phyloP scores from a whole-genome alignment of 495 filamentous ascomycete species.

The Daldinia decipiens region DNA sequence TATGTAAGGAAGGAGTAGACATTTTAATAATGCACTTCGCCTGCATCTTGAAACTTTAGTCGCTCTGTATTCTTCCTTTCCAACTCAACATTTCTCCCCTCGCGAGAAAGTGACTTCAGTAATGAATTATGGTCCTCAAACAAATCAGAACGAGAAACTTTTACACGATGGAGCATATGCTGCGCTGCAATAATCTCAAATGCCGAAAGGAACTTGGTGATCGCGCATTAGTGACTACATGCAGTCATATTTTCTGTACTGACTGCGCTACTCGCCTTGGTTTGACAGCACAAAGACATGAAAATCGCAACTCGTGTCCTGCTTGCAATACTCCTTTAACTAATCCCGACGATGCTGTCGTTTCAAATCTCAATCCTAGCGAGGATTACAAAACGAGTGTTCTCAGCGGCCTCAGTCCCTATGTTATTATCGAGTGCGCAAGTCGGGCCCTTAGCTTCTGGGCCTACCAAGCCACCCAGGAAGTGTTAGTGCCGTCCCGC shows the following conservation, averaged over 20 bases:
- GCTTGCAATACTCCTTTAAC: conserved; percentile 78
- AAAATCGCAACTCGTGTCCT: conserved; percentile 72
- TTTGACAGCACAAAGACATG: conserved; percentile 66
- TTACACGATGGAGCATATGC: conserved; percentile 70
- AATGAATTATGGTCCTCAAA: not conserved
- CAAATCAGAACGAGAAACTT: not conserved
- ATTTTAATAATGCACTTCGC: not conserved
- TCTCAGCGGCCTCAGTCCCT: conserved; percentile 84
- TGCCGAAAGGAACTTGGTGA: conserved; percentile 79
- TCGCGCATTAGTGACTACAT: conserved; percentile 88
- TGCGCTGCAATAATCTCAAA: conserved; percentile 85
- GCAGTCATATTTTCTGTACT: conserved; percentile 90
- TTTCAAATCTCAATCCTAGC: conserved; percentile 79
- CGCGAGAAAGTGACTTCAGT: not conserved
- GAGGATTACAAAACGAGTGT: conserved; percentile 96
- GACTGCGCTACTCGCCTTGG: conserved; percentile 76
- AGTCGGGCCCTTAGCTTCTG: conserved; percentile 86
- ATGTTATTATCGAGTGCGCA: conserved; percentile 89
- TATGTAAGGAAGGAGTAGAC: not conserved
- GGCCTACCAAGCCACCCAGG: conserved; percentile 90
- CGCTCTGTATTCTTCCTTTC: not conserved
- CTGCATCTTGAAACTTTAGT: not conserved
- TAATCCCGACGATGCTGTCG: conserved; percentile 81
- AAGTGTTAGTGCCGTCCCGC: conserved; percentile 69
- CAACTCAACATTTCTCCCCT: not conserved